A percentile compares a stretch with the other conserved stretches of the same genome.
Conservation (phyloP, 768 basidiomycete species). For the Kondoa malvinella region DNA sequence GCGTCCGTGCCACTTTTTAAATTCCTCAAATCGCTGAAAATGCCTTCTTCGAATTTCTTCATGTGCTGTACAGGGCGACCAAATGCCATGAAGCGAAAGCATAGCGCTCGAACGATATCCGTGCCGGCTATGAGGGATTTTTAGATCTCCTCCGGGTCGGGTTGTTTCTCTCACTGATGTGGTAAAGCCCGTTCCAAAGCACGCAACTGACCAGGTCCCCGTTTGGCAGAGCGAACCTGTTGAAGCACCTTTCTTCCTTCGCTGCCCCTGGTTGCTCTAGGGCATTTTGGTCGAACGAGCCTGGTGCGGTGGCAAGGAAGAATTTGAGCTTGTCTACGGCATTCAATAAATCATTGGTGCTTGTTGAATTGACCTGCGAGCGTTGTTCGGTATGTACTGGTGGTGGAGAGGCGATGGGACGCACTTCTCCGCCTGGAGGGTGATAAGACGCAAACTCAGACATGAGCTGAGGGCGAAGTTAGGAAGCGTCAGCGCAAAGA, state of each 20-base stretch:
- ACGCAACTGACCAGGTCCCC: slow-evolving; percentile 77
- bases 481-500: too few species aligned
- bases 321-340: slow-evolving; percentile 68
- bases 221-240: slow-evolving; percentile 70
- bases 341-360: too few species aligned
- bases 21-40: slow-evolving; percentile 82
- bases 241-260: slow-evolving; percentile 43
- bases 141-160: too few species aligned
- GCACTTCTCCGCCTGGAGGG: too few species aligned
- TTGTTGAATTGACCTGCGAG: too few species aligned
- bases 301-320: slow-evolving; percentile 37
- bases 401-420: too few species aligned
- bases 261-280: too few species aligned
- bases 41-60: slow-evolving; percentile 96
- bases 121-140: too few species aligned
- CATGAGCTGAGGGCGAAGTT: too few species aligned
- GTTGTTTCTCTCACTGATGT: too few species aligned
- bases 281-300: slow-evolving; percentile 41
- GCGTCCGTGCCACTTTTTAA: slow-evolving; percentile 86
- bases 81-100: slow-evolving; percentile 86
- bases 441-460: too few species aligned
- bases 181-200: slow-evolving; percentile 75
- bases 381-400: too few species aligned
- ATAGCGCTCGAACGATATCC: slow-evolving; percentile 82
- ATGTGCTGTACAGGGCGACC: slow-evolving; percentile 75